phyloP scores from a whole-genome alignment of 495 filamentous ascomycete species.

The Hapsidospora chrysogenum region DNA sequence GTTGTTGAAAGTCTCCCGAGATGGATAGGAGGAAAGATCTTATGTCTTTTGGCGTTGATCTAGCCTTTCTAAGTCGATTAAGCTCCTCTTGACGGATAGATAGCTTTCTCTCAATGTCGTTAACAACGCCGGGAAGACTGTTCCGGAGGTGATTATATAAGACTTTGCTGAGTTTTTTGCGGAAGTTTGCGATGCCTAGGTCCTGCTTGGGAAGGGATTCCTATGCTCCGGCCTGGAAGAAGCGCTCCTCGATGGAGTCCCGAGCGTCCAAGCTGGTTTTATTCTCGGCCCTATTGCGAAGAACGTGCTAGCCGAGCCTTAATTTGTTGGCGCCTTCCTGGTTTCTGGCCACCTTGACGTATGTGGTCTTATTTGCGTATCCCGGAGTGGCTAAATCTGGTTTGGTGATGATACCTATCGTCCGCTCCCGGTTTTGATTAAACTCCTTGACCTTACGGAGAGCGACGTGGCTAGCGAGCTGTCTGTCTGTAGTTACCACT shows the following conservation, averaged over 20 bases:
- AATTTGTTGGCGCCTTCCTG: slow-evolving; percentile 7
- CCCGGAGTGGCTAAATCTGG: slow-evolving; percentile 6
- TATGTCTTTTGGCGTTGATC: slow-evolving; percentile 11
- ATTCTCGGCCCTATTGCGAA: slow-evolving; percentile 40
- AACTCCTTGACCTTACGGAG: slow-evolving; percentile 19
- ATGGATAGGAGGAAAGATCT: slow-evolving; percentile 11
- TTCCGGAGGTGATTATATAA: slow-evolving; percentile 13
- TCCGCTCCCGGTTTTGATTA: slow-evolving; percentile 30
- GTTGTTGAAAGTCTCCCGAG: slow-evolving; percentile 9
- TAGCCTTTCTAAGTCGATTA: slow-evolving; percentile 10
- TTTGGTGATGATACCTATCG: slow-evolving; percentile 36
- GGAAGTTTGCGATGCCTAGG: slow-evolving; percentile 13
- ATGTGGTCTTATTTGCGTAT: slow-evolving; percentile 4
- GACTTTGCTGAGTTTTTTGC: slow-evolving; percentile 14
- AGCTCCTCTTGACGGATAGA: slow-evolving; percentile 5
- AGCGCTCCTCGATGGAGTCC: slow-evolving; percentile 20
- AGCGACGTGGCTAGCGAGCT: slow-evolving; percentile 32
- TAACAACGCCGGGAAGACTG: slow-evolving; percentile 12
- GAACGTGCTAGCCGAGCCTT: slow-evolving; percentile 40
- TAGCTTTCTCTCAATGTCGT: slow-evolving; percentile 10
- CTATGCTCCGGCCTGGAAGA: slow-evolving; percentile 26
- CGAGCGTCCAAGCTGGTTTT: slow-evolving; percentile 15
- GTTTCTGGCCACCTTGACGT: slow-evolving; percentile 5
- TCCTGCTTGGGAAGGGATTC: slow-evolving; percentile 8
- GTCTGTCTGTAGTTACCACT: slow-evolving; percentile 35